phyloP scores from a whole-genome alignment of 352 stramenopile species.

The Blastocystis sp. region DNA sequence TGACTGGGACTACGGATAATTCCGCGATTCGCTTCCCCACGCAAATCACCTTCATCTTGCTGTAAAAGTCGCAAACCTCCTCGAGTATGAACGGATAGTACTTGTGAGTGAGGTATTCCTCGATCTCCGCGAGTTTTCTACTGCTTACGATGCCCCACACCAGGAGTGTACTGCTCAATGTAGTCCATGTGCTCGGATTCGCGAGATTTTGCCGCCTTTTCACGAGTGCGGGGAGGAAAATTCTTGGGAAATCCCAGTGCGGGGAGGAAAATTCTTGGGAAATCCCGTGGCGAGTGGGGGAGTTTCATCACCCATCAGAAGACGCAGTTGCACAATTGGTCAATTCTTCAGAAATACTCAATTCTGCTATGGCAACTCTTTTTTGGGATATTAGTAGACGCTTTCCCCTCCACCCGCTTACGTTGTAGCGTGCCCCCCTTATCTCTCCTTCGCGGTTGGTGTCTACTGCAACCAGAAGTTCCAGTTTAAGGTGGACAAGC shows the following conservation, averaged over 20 bases:
- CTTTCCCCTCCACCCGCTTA: neutral
- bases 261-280: neutral
- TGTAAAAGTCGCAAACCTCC: slow-evolving; percentile 47
- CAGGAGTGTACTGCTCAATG: slow-evolving; percentile 6
- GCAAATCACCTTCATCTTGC: slow-evolving; percentile 45
- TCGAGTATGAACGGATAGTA: slow-evolving; percentile 72
- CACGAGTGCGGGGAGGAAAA: no score
- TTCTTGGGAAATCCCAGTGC: neutral
- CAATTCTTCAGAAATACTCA: neutral
- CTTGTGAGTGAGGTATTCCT: slow-evolving; percentile 2
- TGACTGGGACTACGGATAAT: slow-evolving; percentile 19
- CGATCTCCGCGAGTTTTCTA: slow-evolving; percentile 58
- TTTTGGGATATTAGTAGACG: slow-evolving; percentile 59
- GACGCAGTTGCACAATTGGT: neutral
- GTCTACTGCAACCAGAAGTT: slow-evolving; percentile 65
- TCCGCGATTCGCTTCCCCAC: neutral
- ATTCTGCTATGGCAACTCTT: slow-evolving; percentile 38
- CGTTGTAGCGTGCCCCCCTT: slow-evolving; percentile 44
- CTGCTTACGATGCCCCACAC: neutral
- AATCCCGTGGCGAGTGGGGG: neutral
- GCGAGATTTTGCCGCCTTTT: no score
- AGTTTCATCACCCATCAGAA: neutral
- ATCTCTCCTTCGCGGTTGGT: slow-evolving; percentile 54
- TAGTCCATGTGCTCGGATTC: no score
- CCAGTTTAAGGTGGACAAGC: slow-evolving; percentile 70